phyloP scores from a whole-genome alignment of 2,329 filamentous ascomycete genomes.

The Verticillium albo-atrum region DNA sequence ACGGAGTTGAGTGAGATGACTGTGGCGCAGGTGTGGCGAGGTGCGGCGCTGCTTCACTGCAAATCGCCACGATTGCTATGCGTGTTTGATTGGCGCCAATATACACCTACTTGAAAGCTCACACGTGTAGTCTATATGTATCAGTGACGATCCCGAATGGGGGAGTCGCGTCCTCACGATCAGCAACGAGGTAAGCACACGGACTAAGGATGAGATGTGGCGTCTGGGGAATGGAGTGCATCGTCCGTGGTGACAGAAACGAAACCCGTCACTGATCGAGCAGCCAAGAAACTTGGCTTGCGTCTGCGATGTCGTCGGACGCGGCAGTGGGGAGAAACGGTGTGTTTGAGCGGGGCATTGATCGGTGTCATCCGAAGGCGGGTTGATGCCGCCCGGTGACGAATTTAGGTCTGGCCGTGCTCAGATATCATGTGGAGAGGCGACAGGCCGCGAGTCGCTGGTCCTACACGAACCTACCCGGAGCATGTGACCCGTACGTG shows the following conservation, averaged over 20 bases:
- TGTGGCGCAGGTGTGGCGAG: not conserved
- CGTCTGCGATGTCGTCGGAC: not conserved
- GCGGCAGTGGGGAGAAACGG: not conserved
- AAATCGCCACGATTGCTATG: not conserved
- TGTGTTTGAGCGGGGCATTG: not conserved
- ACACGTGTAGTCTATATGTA: no score
- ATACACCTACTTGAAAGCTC: no score
- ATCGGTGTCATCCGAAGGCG: not conserved
- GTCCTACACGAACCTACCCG: not conserved
- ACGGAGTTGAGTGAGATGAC: not conserved
- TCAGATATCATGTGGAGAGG: not conserved
- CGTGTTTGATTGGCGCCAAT: no score
- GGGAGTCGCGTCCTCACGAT: no score
- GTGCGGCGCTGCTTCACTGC: not conserved
- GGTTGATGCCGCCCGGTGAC: not conserved
- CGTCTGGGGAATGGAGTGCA: not conserved
- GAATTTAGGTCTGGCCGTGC: not conserved
- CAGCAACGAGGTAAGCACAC: not conserved
- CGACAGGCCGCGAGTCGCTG: not conserved
- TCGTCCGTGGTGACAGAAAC: not conserved
- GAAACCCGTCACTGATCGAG: not conserved
- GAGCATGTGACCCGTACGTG: no score
- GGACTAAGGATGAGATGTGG: not conserved
- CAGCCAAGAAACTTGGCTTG: not conserved
- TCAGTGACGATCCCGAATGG: no score